Base-by-base conservation (phyloP, 345 rosid genomes). In the Salix dunnii region DNA sequence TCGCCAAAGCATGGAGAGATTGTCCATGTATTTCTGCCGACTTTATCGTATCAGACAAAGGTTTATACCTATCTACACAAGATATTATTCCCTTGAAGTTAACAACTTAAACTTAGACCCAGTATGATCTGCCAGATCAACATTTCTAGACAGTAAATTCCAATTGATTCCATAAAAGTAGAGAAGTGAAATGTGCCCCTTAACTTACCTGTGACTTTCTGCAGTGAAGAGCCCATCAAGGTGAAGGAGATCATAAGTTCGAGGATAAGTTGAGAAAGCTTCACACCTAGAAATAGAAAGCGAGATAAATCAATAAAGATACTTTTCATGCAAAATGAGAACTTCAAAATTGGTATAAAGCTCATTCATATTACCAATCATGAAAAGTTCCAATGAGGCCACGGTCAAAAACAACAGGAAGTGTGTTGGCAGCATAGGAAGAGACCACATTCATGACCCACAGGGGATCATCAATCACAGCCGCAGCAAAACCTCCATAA, bases 371-470 rank as follows among this genome's bases (percentile, higher is more conserved):
- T 83, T 90, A 91, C 99, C 99, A 96, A 79, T 96, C 99, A 51
- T 93, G 98, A 75, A 87, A 92, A 21, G 97, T 86, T 84, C 99
- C 99, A 18, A 96, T 89, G 64, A 96, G 91, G n/a, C 99, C 99
- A 40, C 99, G 93, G 74, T 96, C 99, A 43, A 84, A 93, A 33
- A 96, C 89, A 74, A 92, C 92, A 7, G 97, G 86, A 67, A 96
- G 94, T 4, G 99, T 86, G 72, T 91, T 96, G 36, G 87, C 83
- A 82, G 91, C 90, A 68, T 93, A 91, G 48, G 97, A 92, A 21
- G 99, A 93, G 55, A 91, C 93, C 25, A 96, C 97, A 23, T 93
- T 96, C 98, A 96, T 96, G 74, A 92, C 93, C 99, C 99, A 96
- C 72, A 88, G 33, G 25, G 99, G 98, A 83, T 89, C 91, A 67